Percentiles rank a stretch among this genome's conserved stretches.
These are phyloP conservation scores for Rhodotorula babjevae DNA, from an alignment of 768 basidiomycete genomes.

Conservation along the genomic window DNA sequence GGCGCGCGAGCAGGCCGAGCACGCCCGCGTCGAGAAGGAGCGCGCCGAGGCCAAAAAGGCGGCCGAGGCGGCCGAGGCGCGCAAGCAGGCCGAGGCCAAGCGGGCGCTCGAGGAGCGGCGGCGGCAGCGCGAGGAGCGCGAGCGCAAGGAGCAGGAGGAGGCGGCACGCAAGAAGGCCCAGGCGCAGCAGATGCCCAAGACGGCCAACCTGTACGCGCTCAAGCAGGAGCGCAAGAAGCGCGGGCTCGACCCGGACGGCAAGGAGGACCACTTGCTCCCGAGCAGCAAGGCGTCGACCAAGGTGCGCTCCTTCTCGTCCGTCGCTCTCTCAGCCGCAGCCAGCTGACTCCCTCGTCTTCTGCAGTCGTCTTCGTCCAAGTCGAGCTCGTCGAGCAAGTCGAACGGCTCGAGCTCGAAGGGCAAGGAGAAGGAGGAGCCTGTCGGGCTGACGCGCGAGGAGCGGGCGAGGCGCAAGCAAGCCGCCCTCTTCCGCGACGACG, in stretches of 20 bases:
- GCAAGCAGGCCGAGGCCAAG: slow-evolving; percentile 4
- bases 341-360: not conserved
- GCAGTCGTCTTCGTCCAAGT: not conserved
- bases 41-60: slow-evolving; percentile 8
- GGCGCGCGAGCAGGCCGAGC: slow-evolving; percentile 14
- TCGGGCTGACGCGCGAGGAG: slow-evolving; percentile 22
- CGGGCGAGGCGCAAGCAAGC: slow-evolving; percentile 10
- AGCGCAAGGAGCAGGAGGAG: slow-evolving; percentile 4
- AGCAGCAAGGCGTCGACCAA: not conserved
- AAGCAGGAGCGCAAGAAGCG: slow-evolving; percentile 34
- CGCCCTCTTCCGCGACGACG: slow-evolving; percentile 34
- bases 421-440: slow-evolving; percentile 11
- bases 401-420: slow-evolving; percentile 7
- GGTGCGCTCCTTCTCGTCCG: not conserved
- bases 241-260: slow-evolving; percentile 35
- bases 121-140: slow-evolving; percentile 26
- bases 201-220: slow-evolving; percentile 30
- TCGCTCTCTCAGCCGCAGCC: not conserved
- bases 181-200: slow-evolving; percentile 29
- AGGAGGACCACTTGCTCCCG: slow-evolving; percentile 28
- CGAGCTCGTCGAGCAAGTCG: not conserved
- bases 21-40: slow-evolving; percentile 18
- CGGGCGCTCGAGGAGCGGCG: not conserved
- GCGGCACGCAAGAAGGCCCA: not conserved
- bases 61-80: slow-evolving; percentile 13